A percentile compares a stretch with the other conserved stretches of the same genome.
These are phyloP conservation scores for Tubosaeta sp. DNA, from an alignment of 768 basidiomycete species.

Conservation along the genomic window DNA sequence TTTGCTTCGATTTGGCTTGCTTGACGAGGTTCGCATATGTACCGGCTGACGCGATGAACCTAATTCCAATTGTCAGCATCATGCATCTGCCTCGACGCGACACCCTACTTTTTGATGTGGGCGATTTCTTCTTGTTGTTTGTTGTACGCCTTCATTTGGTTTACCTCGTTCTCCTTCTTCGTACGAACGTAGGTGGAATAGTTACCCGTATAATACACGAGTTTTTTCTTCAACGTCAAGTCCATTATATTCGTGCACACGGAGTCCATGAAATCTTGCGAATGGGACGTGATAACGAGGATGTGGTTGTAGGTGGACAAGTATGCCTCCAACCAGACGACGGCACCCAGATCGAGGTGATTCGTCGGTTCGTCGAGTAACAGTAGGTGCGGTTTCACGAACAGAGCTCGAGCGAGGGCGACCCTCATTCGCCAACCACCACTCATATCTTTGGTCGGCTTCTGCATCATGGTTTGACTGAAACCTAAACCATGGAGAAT, in stretches of 20 bases:
- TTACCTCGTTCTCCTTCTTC: slow-evolving; percentile 95
- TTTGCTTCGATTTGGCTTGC: slow-evolving; percentile 99
- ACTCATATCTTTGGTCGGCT: slow-evolving; percentile 97
- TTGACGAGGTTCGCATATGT: slow-evolving; percentile 98
- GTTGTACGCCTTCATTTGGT: slow-evolving; percentile 98
- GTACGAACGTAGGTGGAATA: slow-evolving; percentile 97
- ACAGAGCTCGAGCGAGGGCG: slow-evolving; percentile 90
- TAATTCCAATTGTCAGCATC: slow-evolving; percentile 22
- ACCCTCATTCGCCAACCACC: slow-evolving; percentile 99
- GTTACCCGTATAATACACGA: slow-evolving; percentile 94
- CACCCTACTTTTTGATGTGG: slow-evolving; percentile 90
- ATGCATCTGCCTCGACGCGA: not conserved
- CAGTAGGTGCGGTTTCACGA: slow-evolving; percentile 93
- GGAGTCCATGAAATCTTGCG: slow-evolving; percentile 98
- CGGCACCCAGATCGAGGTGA: slow-evolving; percentile 94
- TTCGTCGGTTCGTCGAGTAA: slow-evolving; percentile 92
- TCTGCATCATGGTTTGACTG: slow-evolving; percentile 85
- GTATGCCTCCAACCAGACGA: slow-evolving; percentile 99
- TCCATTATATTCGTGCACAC: slow-evolving; percentile 99
- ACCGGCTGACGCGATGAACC: slow-evolving; percentile 99
- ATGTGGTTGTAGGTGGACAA: slow-evolving; percentile 98
- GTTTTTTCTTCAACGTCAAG: slow-evolving; percentile 85
- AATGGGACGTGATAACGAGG: slow-evolving; percentile 94
- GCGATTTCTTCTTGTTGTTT: slow-evolving; percentile 99
- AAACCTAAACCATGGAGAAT: slow-evolving; percentile 99